Conservation (phyloP, 108 stramenopile genomes). For the Mediolabrus comicus region DNA sequence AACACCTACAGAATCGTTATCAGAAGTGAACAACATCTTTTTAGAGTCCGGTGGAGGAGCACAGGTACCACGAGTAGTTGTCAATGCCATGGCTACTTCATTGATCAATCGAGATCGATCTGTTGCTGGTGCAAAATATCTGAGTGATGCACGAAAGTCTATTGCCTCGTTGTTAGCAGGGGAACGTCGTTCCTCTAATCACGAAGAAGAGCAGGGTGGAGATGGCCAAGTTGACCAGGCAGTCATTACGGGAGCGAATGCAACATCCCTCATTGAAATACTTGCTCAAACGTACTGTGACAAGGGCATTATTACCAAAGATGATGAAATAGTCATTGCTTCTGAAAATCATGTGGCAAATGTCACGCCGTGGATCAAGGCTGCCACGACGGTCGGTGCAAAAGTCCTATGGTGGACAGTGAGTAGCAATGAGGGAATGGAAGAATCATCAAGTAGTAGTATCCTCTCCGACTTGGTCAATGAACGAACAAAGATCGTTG, state of each 20-base stretch:
- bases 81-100: constrained; percentile 43
- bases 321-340: constrained; percentile 77
- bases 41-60: constrained; percentile 87
- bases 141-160: constrained; percentile 50
- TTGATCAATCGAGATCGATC: constrained; percentile 62
- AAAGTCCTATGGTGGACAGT: constrained; percentile 67
- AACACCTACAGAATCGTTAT: not conserved
- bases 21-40: constrained; percentile 45
- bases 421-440: not conserved
- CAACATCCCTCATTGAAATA: constrained; percentile 57
- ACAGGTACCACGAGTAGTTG: constrained; percentile 70
- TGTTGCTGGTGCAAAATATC: constrained; percentile 45
- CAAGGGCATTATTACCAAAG: constrained; percentile 25
- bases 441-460: constrained; percentile 11
- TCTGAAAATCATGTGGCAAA: constrained; percentile 84
- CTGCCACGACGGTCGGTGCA: constrained; percentile 48
- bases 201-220: no score
- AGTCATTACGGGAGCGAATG: constrained; percentile 68
- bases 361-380: constrained; percentile 70
- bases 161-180: constrained; percentile 43
- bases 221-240: constrained; percentile 4
- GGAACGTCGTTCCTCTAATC: not conserved
- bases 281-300: constrained; percentile 49
- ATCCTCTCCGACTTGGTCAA: constrained; percentile 51
- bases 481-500: constrained; percentile 58